These are phyloP conservation scores for Uncinocarpus reesii DNA, from an alignment of 2,329 filamentous ascomycete species.

Conservation along the genomic window DNA sequence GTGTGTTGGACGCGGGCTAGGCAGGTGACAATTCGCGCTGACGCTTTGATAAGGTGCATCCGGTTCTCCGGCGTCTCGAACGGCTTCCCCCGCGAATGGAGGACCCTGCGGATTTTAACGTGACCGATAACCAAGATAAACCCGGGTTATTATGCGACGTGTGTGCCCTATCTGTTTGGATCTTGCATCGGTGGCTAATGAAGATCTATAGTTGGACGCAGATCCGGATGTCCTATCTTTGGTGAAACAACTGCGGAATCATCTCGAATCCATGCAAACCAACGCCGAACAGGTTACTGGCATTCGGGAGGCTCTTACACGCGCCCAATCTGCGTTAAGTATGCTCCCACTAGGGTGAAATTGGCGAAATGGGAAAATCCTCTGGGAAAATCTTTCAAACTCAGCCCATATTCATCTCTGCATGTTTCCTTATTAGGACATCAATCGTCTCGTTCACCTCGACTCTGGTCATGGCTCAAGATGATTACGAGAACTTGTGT, in stretches of 20 bases:
- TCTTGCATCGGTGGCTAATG: conserved; percentile 5
- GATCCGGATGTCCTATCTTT: conserved; percentile 29
- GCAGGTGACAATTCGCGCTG: neutral
- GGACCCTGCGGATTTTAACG: conserved; percentile 22
- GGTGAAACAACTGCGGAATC: conserved; percentile 34
- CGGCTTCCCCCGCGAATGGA: conserved; percentile 6
- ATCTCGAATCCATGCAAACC: conserved; percentile 37
- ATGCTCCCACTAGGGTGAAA: conserved; percentile 17
- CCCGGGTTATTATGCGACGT: conserved; percentile 27
- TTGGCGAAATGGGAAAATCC: conserved; percentile 1
- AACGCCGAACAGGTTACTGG: conserved; percentile 32
- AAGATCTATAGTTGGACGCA: conserved; percentile 25
- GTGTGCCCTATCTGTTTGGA: conserved; percentile 11
- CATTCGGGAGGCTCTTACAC: conserved; percentile 30
- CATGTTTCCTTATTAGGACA: neutral
- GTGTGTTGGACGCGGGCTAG: conserved; percentile 20
- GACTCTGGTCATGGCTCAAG: neutral
- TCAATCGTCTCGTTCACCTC: neutral
- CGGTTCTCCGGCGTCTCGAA: conserved; percentile 29
- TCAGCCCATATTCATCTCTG: neutral
- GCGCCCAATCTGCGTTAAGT: conserved; percentile 21
- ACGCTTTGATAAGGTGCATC: conserved; percentile 28
- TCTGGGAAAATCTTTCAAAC: conserved; percentile 1
- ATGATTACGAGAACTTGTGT: conserved; percentile 3
- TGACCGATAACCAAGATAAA: conserved; percentile 23